Evolutionary conservation across 1,284 basidiomycete genomes (phyloP).

Genomic region (Grifola frondosa): DNA sequence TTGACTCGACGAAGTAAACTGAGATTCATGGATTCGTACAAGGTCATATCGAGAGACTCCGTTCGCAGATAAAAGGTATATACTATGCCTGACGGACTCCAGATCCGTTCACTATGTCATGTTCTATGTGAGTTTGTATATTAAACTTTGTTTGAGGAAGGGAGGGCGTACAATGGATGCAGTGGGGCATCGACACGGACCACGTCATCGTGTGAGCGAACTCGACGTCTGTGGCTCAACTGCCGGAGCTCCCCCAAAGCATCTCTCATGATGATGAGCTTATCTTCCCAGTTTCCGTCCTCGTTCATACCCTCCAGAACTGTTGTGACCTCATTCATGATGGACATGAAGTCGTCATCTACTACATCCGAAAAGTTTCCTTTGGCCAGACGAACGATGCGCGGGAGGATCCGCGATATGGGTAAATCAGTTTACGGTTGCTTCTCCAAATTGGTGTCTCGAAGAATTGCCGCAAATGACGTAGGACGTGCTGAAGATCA

Average conservation of each 20-base stretch:
- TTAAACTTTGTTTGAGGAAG: no score
- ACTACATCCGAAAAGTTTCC: conserved; percentile 10
- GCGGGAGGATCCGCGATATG: conserved; percentile 18
- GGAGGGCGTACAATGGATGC: no score
- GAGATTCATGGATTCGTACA: no score
- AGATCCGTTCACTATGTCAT: no score
- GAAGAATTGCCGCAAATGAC: conserved; percentile 15
- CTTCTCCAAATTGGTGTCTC: conserved; percentile 14
- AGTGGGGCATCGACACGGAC: no score
- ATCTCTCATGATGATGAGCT: conserved; percentile 13
- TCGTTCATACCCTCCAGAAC: conserved; percentile 9
- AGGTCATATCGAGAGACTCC: no score
- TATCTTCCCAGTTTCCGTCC: conserved; percentile 19
- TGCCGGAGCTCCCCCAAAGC: conserved; percentile 9
- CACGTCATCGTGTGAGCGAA: no score
- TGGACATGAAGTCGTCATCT: conserved; percentile 8
- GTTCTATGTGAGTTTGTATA: no score
- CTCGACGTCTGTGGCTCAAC: background rate
- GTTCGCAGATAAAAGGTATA: no score
- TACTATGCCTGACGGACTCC: no score
- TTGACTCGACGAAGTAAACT: no score
- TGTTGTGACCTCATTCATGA: conserved; percentile 10
- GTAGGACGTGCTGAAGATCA: conserved; percentile 9
- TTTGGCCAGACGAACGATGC: conserved; percentile 13
- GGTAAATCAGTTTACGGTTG: conserved; percentile 10